A percentile compares a stretch with the other conserved stretches of the same genome.
Evolutionary conservation across 2,329 filamentous ascomycete species (phyloP).

Genomic region (Diatrype stigma): DNA sequence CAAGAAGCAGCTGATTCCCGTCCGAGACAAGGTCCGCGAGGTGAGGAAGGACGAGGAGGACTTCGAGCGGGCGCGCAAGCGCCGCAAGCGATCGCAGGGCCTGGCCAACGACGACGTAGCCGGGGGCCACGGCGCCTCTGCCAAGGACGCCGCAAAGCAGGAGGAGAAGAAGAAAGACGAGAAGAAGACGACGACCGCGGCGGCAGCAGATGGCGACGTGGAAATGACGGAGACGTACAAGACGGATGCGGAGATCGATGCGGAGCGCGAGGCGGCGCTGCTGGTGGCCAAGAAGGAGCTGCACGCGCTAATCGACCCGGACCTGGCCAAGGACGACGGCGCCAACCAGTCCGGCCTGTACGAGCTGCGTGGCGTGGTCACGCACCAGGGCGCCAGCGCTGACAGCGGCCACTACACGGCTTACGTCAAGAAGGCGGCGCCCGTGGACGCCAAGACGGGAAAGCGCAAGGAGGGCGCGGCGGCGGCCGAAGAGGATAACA

Average conservation of each 20-base stretch:
- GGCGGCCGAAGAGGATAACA: conserved; percentile 73
- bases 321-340: conserved; percentile 71
- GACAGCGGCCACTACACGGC: conserved; percentile 98
- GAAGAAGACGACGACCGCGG: conserved; percentile 33
- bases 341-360: conserved; percentile 94
- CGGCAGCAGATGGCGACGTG: conserved; percentile 56
- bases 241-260: conserved; percentile 89
- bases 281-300: conserved; percentile 84
- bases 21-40: conserved; percentile 95
- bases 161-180: conserved; percentile 34
- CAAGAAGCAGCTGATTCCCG: conserved; percentile 75
- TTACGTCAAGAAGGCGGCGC: conserved; percentile 87
- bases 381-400: conserved; percentile 92
- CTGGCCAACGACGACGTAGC: conserved; percentile 43
- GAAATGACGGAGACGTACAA: conserved; percentile 78
- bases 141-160: conserved; percentile 46
- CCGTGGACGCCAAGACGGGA: conserved; percentile 69
- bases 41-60: conserved; percentile 94
- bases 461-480: conserved; percentile 55
- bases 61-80: conserved; percentile 84
- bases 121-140: conserved; percentile 45
- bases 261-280: conserved; percentile 73
- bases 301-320: conserved; percentile 68
- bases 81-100: conserved; percentile 65
- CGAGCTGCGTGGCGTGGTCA: conserved; percentile 89